Base-by-base conservation (phyloP, 768 basidiomycete species). In the Kwoniella newhampshirensis region DNA sequence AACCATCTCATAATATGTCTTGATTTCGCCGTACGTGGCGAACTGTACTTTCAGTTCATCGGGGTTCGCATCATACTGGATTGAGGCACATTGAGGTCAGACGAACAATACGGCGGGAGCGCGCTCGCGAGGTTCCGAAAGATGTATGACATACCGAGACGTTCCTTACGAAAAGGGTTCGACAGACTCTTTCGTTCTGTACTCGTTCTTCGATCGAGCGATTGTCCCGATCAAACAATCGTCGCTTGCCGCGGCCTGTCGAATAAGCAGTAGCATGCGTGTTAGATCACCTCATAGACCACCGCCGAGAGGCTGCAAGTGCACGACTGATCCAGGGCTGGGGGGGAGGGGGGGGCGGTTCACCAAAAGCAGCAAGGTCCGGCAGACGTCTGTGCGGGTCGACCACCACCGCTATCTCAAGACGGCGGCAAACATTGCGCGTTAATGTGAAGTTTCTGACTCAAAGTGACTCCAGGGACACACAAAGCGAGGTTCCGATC, bases 71-170 rank as follows among this genome's bases (percentile, higher is more conserved):
- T 76, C 75, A 54, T 78, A 79, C 79, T 79, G 12, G 39, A 2
- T 13, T 20, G 43, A 9, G 36, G 36, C 36, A 11, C 36, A 37
- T 37, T 37, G 11, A 11, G 11, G n/a, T 37, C n/a, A 11, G 36
- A 11, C 36, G 36, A 37, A 37, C 11, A 9, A 37, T 11, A n/a
- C 36, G 11, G n/a, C n/a, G n/a, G n/a, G n/a, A n/a, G n/a, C n/a
- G n/a, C n/a, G n/a, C 47, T 11, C 21, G 27, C 7, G 26, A 28
- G 26, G 23, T 11, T 15, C 21, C 42, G 21, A 43, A 20, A n/a
- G n/a, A n/a, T n/a, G n/a, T n/a, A n/a, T n/a, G 56, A 83, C 90
- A 87, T 79, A 89, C 94, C 86, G 92, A 96, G 71, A 99, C 90
- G 75, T 99, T 99, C 67, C 96, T 86, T 64, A 98, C 92, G 74